A percentile compares a stretch with the other conserved stretches of the same genome.
Evolutionary conservation across 352 stramenopile genomes (phyloP).

Genomic region (Aphanomyces invadans): DNA sequence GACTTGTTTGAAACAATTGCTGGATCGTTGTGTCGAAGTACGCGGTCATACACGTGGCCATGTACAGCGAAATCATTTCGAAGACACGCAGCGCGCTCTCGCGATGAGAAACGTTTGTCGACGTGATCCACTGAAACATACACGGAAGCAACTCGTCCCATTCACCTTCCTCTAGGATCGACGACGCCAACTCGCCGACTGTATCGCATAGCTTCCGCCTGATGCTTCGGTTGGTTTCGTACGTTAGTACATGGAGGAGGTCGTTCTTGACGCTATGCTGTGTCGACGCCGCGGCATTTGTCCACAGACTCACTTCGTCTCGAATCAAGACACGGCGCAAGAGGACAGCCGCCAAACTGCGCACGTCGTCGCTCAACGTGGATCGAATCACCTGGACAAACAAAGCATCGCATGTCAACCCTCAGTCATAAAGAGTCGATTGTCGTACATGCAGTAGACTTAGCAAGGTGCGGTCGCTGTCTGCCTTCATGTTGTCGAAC

Average conservation of each 20-base stretch:
- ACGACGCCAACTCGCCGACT: constrained; percentile 69
- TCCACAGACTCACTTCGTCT: constrained; percentile 73
- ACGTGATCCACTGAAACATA: constrained; percentile 52
- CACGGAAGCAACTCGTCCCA: constrained; percentile 67
- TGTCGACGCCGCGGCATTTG: constrained; percentile 39
- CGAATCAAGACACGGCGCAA: constrained; percentile 66
- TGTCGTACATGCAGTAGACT: constrained; percentile 35
- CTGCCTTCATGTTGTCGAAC: constrained; percentile 55
- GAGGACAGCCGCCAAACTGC: constrained; percentile 61
- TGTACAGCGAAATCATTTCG: constrained; percentile 75
- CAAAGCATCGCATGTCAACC: neutral
- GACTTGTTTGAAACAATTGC: constrained; percentile 39
- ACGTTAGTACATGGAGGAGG: constrained; percentile 52
- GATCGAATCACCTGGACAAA: constrained; percentile 8
- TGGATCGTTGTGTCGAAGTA: constrained; percentile 48
- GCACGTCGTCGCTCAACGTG: constrained; percentile 45
- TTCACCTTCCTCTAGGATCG: constrained; percentile 70
- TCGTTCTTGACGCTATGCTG: constrained; percentile 46
- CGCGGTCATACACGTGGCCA: constrained; percentile 31
- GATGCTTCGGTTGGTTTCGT: constrained; percentile 64
- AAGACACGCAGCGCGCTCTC: constrained; percentile 66
- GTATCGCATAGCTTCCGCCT: constrained; percentile 78
- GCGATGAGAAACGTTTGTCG: constrained; percentile 42
- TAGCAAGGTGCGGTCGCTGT: constrained; percentile 47
- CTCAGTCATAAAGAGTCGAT: neutral